Base-by-base conservation (phyloP, 441 rosid genomes). In the Mallotus repandus region DNA sequence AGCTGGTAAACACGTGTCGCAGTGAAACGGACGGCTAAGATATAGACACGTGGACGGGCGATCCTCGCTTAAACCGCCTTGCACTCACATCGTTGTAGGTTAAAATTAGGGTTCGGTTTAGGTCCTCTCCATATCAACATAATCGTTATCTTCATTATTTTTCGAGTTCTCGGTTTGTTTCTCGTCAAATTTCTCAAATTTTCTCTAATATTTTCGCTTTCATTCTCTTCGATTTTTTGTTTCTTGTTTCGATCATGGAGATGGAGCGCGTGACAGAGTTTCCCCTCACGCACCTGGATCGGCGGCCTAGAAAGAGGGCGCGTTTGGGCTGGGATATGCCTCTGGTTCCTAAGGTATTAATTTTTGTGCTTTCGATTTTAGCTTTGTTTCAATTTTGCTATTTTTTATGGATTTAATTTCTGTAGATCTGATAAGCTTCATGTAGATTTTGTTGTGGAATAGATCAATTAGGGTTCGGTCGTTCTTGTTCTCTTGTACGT, bases 311-410 rank as follows among this genome's bases (percentile, higher is more conserved):
- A 66, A 93, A 93, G 86, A 86, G 97, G 77, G 89, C 88, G 53
- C 98, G 98, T 68, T 77, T 93, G 71, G 98, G 98, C 56, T 91
- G 98, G 98, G 98, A 93, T 66, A 93, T 91, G 4, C 81, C 89
- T 72, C 80, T 81, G 74, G 73, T 85, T 2, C 87, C 90, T 0
- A 87, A 88, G 96, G 98, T 91, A 91, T 72, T 7, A 35, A 9
- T 19, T 66, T 25, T 43, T 21, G 7, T 12, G 72, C 22, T 12
- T 74, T 55, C 8, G 15, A 57, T 74, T 32, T 29, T 29, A 29
- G 32, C 2, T 29, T 3, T 29, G 3, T 29, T 29, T 29, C 32
- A 29, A 29, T 29, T 75, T 56, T 49, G 18, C 43, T 29, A 73
- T 54, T 58, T 49, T 11, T 6, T 13, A 29, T 29, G 32, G 32